phyloP scores from a whole-genome alignment of 169 alveolate species.

The Cystoisospora suis region DNA sequence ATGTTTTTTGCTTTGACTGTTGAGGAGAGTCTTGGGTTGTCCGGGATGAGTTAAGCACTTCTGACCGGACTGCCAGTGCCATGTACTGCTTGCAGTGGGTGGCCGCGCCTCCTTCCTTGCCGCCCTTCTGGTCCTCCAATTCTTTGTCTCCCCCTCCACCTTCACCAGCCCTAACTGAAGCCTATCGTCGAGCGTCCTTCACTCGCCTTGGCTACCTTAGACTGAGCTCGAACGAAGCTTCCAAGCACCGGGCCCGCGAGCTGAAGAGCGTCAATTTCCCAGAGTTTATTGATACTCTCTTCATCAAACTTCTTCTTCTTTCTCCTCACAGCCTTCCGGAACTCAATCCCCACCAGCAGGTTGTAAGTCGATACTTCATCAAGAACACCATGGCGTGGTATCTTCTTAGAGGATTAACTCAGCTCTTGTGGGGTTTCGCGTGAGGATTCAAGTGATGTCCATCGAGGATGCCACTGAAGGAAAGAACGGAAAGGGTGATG shows the following conservation, averaged over 20 bases:
- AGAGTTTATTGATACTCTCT: not conserved
- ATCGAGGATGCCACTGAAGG: too few relatives aligned
- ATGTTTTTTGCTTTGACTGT: too few relatives aligned
- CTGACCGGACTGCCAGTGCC: too few relatives aligned
- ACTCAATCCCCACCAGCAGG: not conserved
- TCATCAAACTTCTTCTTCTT: not conserved
- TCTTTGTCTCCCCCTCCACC: not conserved
- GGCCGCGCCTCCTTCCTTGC: not conserved
- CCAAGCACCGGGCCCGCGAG: constrained; percentile 22
- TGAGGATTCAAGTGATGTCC: too few relatives aligned
- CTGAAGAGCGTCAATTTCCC: constrained; percentile 20
- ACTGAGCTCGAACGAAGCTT: not conserved
- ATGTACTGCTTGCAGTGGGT: too few relatives aligned
- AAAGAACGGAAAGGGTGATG: too few relatives aligned
- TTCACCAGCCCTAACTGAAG: not conserved
- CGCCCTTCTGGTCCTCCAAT: not conserved
- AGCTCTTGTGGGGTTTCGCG: too few relatives aligned
- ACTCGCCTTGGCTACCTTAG: not conserved
- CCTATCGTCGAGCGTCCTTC: not conserved
- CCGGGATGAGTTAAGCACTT: too few relatives aligned
- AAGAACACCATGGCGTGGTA: too few relatives aligned
- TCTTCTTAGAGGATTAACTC: too few relatives aligned
- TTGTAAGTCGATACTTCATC: too few relatives aligned
- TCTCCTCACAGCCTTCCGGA: not conserved
- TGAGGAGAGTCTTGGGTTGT: too few relatives aligned